Percentiles rank a stretch among this genome's conserved stretches.
phyloP scores from a whole-genome alignment of 2,329 filamentous ascomycete genomes.

The Cordyceps pruinosa region DNA sequence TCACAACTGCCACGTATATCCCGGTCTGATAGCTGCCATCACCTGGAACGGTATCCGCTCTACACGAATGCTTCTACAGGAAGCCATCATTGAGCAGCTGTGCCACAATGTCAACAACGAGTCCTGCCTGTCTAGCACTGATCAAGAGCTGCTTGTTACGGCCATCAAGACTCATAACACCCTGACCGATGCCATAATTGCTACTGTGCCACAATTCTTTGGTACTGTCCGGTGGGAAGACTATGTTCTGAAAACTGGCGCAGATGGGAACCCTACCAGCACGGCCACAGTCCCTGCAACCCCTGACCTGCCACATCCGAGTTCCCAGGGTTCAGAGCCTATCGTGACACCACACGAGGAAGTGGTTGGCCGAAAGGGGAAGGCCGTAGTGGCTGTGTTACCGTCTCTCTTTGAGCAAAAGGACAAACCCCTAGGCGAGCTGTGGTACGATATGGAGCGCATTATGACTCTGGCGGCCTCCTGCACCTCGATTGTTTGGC shows the following conservation, averaged over 20 bases:
- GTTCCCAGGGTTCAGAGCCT: neutral
- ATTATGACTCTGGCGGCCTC: conserved; percentile 43
- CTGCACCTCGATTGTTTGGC: conserved; percentile 44
- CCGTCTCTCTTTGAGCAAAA: conserved; percentile 18
- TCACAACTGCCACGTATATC: conserved; percentile 39
- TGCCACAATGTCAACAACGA: conserved; percentile 27
- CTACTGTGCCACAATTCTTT: conserved; percentile 43
- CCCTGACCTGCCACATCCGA: neutral
- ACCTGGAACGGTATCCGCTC: conserved; percentile 43
- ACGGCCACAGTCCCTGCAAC: neutral
- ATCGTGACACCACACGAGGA: conserved; percentile 8
- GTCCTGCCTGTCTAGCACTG: conserved; percentile 22
- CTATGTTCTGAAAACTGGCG: conserved; percentile 18
- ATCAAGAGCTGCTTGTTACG: conserved; percentile 31
- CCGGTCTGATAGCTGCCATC: conserved; percentile 36
- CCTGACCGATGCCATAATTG: conserved; percentile 36
- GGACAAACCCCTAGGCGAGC: conserved; percentile 22
- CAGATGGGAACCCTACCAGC: conserved; percentile 3
- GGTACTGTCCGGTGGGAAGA: conserved; percentile 38
- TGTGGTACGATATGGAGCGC: conserved; percentile 29
- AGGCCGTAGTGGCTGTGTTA: conserved; percentile 11
- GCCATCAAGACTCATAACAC: conserved; percentile 31
- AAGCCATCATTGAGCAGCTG: conserved; percentile 40
- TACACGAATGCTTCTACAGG: conserved; percentile 40
- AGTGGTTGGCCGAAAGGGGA: neutral